These are phyloP conservation scores for Quercus cerris DNA, from an alignment of 306 rosid genomes.

Conservation along the genomic window DNA sequence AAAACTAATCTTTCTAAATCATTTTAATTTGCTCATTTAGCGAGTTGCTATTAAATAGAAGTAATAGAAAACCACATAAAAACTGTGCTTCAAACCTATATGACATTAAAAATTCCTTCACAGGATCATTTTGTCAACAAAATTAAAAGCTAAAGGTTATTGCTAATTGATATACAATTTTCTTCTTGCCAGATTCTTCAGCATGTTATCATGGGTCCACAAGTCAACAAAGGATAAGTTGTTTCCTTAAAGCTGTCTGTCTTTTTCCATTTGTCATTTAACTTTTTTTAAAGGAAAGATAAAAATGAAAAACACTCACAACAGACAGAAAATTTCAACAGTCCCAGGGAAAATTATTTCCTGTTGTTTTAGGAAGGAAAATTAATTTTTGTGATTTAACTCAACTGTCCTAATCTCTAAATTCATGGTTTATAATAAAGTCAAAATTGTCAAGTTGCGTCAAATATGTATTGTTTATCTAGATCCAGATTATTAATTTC, in stretches of 20 bases:
- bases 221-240: neutral
- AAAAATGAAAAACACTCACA: neutral
- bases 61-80: no score
- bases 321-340: neutral
- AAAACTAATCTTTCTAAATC: no score
- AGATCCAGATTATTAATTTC: neutral
- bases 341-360: neutral
- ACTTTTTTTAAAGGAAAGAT: neutral
- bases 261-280: no score
- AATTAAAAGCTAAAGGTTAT: neutral
- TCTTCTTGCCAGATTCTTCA: neutral
- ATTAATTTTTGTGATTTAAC: neutral
- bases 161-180: neutral
- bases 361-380: neutral
- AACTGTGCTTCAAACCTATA: no score
- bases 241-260: neutral
- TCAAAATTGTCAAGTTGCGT: neutral
- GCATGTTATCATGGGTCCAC: neutral
- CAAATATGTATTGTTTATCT: neutral
- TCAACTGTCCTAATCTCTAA: neutral
- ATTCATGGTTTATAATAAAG: neutral
- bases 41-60: no score
- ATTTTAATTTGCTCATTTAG: no score
- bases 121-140: neutral
- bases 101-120: neutral